A percentile compares a stretch with the other conserved stretches of the same genome.
These are phyloP conservation scores for Epichloe coenophiala DNA, from an alignment of 2,329 filamentous ascomycete genomes.

Conservation along the genomic window DNA sequence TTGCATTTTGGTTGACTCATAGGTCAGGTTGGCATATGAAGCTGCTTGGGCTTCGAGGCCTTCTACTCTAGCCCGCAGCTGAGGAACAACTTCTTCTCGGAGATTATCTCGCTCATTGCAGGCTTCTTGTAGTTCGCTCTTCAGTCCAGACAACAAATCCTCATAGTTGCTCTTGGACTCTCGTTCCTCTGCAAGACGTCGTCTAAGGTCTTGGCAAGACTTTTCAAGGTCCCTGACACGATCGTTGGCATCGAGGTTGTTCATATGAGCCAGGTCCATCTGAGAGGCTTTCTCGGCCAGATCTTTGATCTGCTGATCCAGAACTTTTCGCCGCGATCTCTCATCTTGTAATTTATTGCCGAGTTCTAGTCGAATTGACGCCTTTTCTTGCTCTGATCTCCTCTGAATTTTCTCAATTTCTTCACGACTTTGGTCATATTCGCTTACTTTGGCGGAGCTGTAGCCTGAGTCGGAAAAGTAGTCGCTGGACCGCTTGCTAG, in stretches of 20 bases:
- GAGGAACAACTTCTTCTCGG: conserved; percentile 74
- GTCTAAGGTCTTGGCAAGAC: conserved; percentile 68
- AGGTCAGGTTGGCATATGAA: conserved; percentile 59
- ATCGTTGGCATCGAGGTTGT: conserved; percentile 40
- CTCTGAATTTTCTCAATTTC: conserved; percentile 76
- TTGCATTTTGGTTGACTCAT: conserved; percentile 73
- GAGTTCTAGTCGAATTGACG: conserved; percentile 71
- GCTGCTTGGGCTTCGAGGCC: conserved; percentile 63
- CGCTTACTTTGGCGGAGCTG: conserved; percentile 67
- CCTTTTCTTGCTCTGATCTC: conserved; percentile 80
- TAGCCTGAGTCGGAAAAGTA: conserved; percentile 96
- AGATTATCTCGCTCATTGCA: conserved; percentile 86
- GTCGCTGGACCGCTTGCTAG: conserved; percentile 74
- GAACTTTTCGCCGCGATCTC: conserved; percentile 55
- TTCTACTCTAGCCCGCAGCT: conserved; percentile 62
- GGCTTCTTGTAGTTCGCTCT: conserved; percentile 66
- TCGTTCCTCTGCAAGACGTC: conserved; percentile 72
- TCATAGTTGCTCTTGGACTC: conserved; percentile 87
- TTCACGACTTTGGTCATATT: conserved; percentile 46
- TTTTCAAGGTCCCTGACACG: conserved; percentile 67
- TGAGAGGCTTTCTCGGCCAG: conserved; percentile 67
- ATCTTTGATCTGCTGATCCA: conserved; percentile 74
- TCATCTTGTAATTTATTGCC: conserved; percentile 82
- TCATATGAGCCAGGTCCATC: conserved; percentile 39
- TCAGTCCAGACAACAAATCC: conserved; percentile 73